phyloP scores from a whole-genome alignment of 345 rosid species.

The Excoecaria cochinchinensis region DNA sequence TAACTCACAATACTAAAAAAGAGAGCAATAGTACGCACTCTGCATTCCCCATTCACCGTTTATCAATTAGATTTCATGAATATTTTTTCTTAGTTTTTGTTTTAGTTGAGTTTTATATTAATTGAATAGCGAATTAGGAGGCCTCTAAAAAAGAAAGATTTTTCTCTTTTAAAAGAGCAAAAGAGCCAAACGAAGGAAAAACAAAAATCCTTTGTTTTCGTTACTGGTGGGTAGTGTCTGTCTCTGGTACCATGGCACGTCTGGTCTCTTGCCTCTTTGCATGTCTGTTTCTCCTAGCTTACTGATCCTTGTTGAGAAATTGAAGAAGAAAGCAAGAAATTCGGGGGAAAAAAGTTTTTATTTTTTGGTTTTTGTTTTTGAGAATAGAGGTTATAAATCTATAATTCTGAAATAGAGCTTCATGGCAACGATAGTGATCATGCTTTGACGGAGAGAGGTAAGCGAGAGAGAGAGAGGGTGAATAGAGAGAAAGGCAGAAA shows the following conservation, averaged over 20 bases:
- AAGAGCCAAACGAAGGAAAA: background rate
- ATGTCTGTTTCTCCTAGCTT: conserved; percentile 27
- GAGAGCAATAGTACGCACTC: background rate
- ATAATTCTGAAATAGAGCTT: conserved; percentile 9
- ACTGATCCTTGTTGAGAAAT: conserved; percentile 15
- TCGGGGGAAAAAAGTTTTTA: conserved; percentile 25
- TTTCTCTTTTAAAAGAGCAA: background rate
- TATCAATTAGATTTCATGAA: background rate
- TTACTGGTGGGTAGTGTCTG: background rate
- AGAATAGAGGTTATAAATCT: conserved; percentile 38
- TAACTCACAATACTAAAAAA: conserved; percentile 1
- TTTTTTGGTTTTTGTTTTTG: background rate
- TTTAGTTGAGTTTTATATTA: no score
- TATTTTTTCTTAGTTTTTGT: background rate
- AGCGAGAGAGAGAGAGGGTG: no score
- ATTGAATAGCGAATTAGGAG: no score
- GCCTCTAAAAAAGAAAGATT: no score
- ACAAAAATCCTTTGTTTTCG: conserved; percentile 15
- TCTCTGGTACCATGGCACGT: conserved; percentile 35
- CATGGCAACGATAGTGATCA: no score
- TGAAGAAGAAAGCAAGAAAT: conserved; percentile 25
- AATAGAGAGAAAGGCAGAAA: no score
- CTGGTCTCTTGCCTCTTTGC: conserved; percentile 35
- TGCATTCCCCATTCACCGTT: conserved; percentile 3
- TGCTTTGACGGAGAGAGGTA: no score